Conservation (phyloP, 176 grass and related monocot species). For the Tillandsia leiboldiana region DNA sequence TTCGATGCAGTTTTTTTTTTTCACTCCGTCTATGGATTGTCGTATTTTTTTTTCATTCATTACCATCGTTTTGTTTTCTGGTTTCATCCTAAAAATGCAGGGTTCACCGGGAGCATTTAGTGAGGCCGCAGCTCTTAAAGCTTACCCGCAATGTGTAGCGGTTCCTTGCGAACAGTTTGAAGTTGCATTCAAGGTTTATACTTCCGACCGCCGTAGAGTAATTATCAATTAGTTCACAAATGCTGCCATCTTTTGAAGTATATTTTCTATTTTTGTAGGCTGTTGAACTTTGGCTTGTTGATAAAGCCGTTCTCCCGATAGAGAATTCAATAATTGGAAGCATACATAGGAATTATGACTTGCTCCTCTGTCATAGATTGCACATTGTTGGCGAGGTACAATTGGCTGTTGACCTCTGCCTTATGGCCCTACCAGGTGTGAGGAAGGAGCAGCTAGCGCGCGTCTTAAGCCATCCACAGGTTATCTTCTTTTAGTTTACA, state of each 20-base stretch:
- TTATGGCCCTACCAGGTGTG: slow-evolving; percentile 42
- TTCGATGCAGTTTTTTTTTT: neutral
- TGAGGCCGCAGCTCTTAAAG: slow-evolving; percentile 44
- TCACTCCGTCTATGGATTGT: neutral
- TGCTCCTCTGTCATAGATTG: slow-evolving; percentile 41
- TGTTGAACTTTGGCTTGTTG: slow-evolving; percentile 45
- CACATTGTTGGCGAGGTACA: slow-evolving; percentile 60
- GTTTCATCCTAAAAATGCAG: slow-evolving; percentile 23
- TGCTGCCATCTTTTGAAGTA: slow-evolving; percentile 2
- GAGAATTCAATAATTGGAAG: slow-evolving; percentile 59
- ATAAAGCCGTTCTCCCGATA: slow-evolving; percentile 50
- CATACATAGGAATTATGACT: slow-evolving; percentile 52
- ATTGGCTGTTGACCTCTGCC: slow-evolving; percentile 38
- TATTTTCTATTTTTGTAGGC: slow-evolving; percentile 29
- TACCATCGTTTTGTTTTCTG: neutral
- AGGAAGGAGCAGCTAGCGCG: slow-evolving; percentile 28
- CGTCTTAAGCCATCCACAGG: slow-evolving; percentile 50
- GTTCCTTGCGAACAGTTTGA: slow-evolving; percentile 48
- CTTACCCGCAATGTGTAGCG: slow-evolving; percentile 34
- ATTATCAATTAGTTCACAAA: neutral
- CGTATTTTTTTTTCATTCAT: slow-evolving; percentile 1
- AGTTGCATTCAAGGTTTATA: slow-evolving; percentile 43
- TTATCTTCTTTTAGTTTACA: neutral
- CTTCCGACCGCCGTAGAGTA: neutral
- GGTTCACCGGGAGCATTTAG: slow-evolving; percentile 40